Base-by-base conservation (phyloP, 2,329 filamentous ascomycete species). In the Aureobasidium sp. region DNA sequence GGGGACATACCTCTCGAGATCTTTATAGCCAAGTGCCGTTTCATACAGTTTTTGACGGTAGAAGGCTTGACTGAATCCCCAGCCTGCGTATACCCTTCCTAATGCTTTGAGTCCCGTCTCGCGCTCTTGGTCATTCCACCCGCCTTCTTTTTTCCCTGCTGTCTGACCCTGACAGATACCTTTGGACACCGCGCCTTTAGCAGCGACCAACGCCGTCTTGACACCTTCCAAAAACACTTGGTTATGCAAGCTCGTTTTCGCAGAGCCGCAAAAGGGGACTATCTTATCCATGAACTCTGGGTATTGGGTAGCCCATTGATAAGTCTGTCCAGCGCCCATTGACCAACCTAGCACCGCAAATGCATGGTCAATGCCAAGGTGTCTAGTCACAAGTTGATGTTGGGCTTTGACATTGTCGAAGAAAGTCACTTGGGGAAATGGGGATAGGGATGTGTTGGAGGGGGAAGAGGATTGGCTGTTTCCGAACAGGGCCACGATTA, bases 11-110 rank as follows among this genome's bases (percentile, higher is more conserved):
- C 44, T 39, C 57, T 90, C 85, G 2, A 90, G 72, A 52, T 80
- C 73, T 58, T 81, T 81, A 61, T 77, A 88, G 0, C 84, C 83
- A 7, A 90, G 74, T 1, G 64, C 71, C 1, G 67, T 81, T 64
- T 86, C 79, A 64, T 84, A 84, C n/a, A 88, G 56, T 63, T 77
- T 83, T 59, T 88, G 74, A 1, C 87, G 77, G 62, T 91, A 91
- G 62, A 90, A 91, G 0, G 85, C 77, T 62, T 90, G 86, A 48
- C 81, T 86, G 61, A 91, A 86, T 0, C 88, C 87, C 86, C 80
- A 93, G 0, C 86, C 87, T 1, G 87, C 86, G 67, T 93, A 93
- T 0, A 83, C 86, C 5, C 66, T 57, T 1, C 63, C 85, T 54
- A 91, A 79, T 0, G 87, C 86, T 62, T 84, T 89, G 35, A 91